phyloP scores from a whole-genome alignment of 306 rosid genomes.

The Cicer cuneatum region DNA sequence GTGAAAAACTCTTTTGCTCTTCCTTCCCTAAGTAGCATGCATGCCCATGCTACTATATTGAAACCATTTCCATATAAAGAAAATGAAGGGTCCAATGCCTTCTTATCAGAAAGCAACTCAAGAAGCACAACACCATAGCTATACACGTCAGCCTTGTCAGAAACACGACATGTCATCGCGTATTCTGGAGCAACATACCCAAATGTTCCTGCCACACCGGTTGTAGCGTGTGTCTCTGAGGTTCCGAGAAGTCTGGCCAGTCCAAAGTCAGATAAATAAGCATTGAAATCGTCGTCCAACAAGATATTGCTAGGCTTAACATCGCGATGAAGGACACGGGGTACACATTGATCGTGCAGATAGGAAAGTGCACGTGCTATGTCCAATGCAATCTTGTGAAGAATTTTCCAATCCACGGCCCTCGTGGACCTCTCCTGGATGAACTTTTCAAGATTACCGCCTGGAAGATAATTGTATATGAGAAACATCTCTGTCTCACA shows the following conservation, averaged over 20 bases:
- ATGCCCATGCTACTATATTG: slow-evolving; percentile 91
- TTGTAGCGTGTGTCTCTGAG: slow-evolving; percentile 96
- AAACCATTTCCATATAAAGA: slow-evolving; percentile 87
- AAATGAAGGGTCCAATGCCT: slow-evolving; percentile 91
- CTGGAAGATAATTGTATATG: slow-evolving; percentile 82
- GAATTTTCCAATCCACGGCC: slow-evolving; percentile 88
- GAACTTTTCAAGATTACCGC: slow-evolving; percentile 89
- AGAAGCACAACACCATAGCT: slow-evolving; percentile 98
- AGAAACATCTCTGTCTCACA: slow-evolving; percentile 92
- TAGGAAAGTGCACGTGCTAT: slow-evolving; percentile 89
- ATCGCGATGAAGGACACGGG: slow-evolving; percentile 92
- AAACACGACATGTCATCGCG: slow-evolving; percentile 97
- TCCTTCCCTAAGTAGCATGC: slow-evolving; percentile 88
- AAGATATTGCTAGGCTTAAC: slow-evolving; percentile 95
- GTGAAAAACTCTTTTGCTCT: slow-evolving; percentile 85
- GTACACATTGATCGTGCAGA: slow-evolving; percentile 89
- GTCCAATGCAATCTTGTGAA: slow-evolving; percentile 93
- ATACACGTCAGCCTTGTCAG: slow-evolving; percentile 93
- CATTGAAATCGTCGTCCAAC: slow-evolving; percentile 84
- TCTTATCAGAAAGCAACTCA: slow-evolving; percentile 90
- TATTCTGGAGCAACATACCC: slow-evolving; percentile 97
- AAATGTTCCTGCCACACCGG: slow-evolving; percentile 97
- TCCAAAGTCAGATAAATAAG: slow-evolving; percentile 91
- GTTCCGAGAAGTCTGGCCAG: slow-evolving; percentile 94
- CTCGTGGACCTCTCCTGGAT: slow-evolving; percentile 92